Evolutionary conservation across 805 yeast genomes (phyloP), one percentile per base, ranked within the genome.

Genomic region (Yarrowia deformans): DNA sequence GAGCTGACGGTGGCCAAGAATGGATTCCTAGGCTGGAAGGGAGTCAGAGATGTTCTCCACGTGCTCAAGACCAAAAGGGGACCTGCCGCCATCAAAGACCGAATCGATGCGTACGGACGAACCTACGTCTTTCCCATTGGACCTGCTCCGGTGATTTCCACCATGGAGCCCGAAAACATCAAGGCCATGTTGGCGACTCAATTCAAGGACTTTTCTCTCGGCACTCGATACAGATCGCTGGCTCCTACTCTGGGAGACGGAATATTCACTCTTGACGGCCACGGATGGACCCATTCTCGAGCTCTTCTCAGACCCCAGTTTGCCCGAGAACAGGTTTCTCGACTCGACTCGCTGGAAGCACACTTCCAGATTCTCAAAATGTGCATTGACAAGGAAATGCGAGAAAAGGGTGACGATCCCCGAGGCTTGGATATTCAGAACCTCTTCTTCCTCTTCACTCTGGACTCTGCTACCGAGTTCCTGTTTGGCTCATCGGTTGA

Each of bases 281-380:
- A 71, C 32, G 76, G 75, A 18, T 79, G 81, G 81, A 74, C 75
- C 54, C 81, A 79, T 64, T 76, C 80, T 13, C 71, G 81, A 14
- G 74, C 77, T 1, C 68, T 79, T 72, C 72, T 79, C 42, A 72
- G 80, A 40, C 81, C 81, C 1, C 79, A 78, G 70, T 79, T 79
- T 71, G 60, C 74, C 43, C 70, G 77, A 5, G 76, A 75, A 39
- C 79, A 78, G 72, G 75, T 79, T 23, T 71, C 75, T n/a, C 76
- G 76, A 39, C 70, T 78, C 1, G 71, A 70, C 8, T 63, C 72
- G 35, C 68, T 79, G 13, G 71, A 73, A 10, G 48, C 32, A 5
- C 81, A 79, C 69, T 72, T 74, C 18, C 71, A 72, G 18, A 71
- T 69, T 12, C 52, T 72, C 56, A 49, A 18, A 29, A 49, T 46